A percentile compares a stretch with the other conserved stretches of the same genome.
These are phyloP conservation scores for Nakazawaea wyomingensis DNA, from an alignment of 805 yeast species.

Conservation along the genomic window DNA sequence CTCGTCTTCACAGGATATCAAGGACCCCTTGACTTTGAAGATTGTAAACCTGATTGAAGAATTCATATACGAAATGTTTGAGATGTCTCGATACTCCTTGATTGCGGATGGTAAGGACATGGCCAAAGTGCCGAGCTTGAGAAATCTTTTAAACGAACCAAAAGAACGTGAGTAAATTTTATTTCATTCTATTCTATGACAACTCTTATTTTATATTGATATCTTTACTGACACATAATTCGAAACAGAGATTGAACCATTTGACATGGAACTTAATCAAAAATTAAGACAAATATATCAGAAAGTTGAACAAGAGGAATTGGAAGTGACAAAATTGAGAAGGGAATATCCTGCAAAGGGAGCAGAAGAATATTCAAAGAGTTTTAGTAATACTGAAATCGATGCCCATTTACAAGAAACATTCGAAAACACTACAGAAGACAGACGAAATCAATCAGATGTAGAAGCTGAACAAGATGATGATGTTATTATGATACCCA, in stretches of 20 bases:
- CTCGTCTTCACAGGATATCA: slow-evolving; percentile 21
- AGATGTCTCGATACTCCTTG: slow-evolving; percentile 49
- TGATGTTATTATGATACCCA: slow-evolving; percentile 6
- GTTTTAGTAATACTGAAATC: slow-evolving; percentile 25
- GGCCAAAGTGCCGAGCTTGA: slow-evolving; percentile 21
- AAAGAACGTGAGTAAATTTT: slow-evolving; percentile 16
- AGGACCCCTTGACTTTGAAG: slow-evolving; percentile 40
- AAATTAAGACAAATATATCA: slow-evolving; percentile 50
- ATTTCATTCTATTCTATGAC: not conserved
- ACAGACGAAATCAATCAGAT: too few relatives aligned
- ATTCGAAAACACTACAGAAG: slow-evolving; percentile 15
- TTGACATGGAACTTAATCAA: slow-evolving; percentile 60
- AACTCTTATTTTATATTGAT: not conserved
- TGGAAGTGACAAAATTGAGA: slow-evolving; percentile 50
- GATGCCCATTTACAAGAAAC: not conserved
- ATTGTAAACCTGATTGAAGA: slow-evolving; percentile 39
- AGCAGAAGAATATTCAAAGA: slow-evolving; percentile 29
- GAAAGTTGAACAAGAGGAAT: slow-evolving; percentile 58
- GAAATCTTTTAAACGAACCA: slow-evolving; percentile 19
- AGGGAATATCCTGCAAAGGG: slow-evolving; percentile 44
- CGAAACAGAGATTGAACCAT: slow-evolving; percentile 52
- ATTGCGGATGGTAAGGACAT: slow-evolving; percentile 51
- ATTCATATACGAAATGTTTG: slow-evolving; percentile 50
- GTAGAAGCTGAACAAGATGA: not conserved
- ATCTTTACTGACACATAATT: not conserved